phyloP scores from a whole-genome alignment of 441 rosid genomes.

The Croton laevigatus region DNA sequence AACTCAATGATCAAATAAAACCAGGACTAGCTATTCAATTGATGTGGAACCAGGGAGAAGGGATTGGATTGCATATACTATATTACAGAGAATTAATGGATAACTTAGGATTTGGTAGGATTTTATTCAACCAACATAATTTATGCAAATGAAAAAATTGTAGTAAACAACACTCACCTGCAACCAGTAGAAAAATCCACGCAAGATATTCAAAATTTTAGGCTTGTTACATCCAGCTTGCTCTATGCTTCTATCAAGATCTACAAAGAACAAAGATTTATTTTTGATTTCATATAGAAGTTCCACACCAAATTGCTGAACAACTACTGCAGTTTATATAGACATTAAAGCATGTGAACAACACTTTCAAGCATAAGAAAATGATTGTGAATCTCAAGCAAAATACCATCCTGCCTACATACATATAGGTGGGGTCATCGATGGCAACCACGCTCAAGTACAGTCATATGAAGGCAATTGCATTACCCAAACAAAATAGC shows the following conservation, averaged over 20 bases:
- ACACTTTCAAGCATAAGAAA: background rate
- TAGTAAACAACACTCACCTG: constrained; percentile 33
- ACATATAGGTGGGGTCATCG: constrained; percentile 1
- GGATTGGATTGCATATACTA: background rate
- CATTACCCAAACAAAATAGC: background rate
- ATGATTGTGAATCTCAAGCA: background rate
- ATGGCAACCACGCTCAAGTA: background rate
- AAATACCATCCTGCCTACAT: background rate
- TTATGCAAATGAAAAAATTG: background rate
- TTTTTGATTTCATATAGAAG: background rate
- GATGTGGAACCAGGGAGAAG: background rate
- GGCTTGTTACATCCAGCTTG: constrained; percentile 10
- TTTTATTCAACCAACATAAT: background rate
- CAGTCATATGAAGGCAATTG: background rate
- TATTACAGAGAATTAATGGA: background rate
- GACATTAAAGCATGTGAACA: background rate
- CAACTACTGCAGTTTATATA: background rate
- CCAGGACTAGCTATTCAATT: background rate
- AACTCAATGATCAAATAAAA: background rate
- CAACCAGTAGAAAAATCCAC: constrained; percentile 64
- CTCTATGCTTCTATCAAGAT: constrained; percentile 27
- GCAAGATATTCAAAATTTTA: constrained; percentile 50
- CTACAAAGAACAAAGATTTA: constrained; percentile 21
- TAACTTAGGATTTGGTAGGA: background rate
- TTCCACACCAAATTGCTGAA: background rate